Conservation (phyloP, 345 rosid genomes). For the Gossypioides kirkii region DNA sequence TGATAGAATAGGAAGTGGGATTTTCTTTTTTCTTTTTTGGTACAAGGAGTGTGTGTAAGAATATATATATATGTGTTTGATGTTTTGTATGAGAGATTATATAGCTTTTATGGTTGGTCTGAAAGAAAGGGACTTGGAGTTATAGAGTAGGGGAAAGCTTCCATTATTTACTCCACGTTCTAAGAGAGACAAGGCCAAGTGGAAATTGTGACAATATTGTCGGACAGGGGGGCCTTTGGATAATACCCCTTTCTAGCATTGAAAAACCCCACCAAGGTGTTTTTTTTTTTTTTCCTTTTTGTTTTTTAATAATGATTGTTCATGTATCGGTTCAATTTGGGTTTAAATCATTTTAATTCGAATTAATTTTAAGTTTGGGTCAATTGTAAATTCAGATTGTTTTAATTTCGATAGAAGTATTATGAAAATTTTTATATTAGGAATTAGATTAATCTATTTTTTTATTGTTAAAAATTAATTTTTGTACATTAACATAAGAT, state of each 20-base stretch:
- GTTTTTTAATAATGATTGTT: too few species aligned
- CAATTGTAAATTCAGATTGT: too few species aligned
- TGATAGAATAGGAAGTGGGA: constrained; percentile 17
- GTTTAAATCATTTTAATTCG: too few species aligned
- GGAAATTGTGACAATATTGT: constrained; percentile 43
- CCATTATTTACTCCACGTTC: constrained; percentile 70
- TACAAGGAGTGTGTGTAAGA: constrained; percentile 13
- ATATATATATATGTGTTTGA: constrained; percentile 4
- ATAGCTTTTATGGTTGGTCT: constrained; percentile 31
- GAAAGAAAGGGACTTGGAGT: constrained; percentile 7
- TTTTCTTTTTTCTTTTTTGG: constrained; percentile 14
- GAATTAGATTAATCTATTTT: too few species aligned
- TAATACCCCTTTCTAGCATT: constrained; percentile 20
- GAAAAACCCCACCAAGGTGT: constrained; percentile 1
- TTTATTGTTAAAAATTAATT: too few species aligned
- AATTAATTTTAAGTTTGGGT: too few species aligned
- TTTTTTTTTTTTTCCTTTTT: background rate
- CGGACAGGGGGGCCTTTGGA: constrained; percentile 27
- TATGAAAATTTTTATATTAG: too few species aligned
- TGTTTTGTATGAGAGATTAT: constrained; percentile 21
- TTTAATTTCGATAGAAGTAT: too few species aligned
- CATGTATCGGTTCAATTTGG: too few species aligned
- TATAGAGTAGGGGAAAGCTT: constrained; percentile 23
- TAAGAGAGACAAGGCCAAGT: constrained; percentile 35
- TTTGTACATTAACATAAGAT: fast-evolving